Base-by-base conservation (phyloP, 1,139 yeast genomes). In the Scheffersomyces illinoinensis region DNA sequence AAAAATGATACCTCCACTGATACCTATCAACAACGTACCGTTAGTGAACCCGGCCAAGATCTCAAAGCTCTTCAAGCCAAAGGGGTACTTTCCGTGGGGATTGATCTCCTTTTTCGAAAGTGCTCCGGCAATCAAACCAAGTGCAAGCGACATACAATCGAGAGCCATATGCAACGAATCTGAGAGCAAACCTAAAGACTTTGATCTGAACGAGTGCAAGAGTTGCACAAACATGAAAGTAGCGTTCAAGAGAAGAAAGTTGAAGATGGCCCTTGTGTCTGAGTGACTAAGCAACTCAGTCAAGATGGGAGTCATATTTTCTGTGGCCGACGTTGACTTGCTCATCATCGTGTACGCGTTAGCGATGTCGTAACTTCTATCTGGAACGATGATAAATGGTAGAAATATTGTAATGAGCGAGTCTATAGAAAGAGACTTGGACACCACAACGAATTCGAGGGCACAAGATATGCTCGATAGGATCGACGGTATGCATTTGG, bases 111-210 rank as follows among this genome's bases (percentile, higher is more conserved):
- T 73, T 58, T 83, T 83, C 54, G 85, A 79, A 26, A 84, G 68
- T 3, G 83, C 85, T 21, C 97, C 92, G 0, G 99, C 99, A 43
- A 95, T 83, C 4, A 96, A 78, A 0, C 99, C 99, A 39, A 96
- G 84, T 4, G 96, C 87, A 57, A 95, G 77, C 0, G 99, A 96
- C 1, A 93, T 82, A 71, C 99, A 95, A 73, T 95, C 99, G 59
- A 95, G 80, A 3, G 97, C 91, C 99, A 95, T 95, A 73, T 95
- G 99, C 56, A 95, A 81, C 4, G 97, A 92, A 69, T 96, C 99
- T 7, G 97, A 92, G 54, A 96, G 76, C 33, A 96, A 79, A 8
- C 99, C 98, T 50, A 96, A 77, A 0, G 98, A 93, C 69, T 91
- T 93, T 0, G 98, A 93, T 62, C 97, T 82, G 74, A 96, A 90